These are phyloP conservation scores for Starmerella bombi DNA, from an alignment of 805 yeast species.

Conservation along the genomic window DNA sequence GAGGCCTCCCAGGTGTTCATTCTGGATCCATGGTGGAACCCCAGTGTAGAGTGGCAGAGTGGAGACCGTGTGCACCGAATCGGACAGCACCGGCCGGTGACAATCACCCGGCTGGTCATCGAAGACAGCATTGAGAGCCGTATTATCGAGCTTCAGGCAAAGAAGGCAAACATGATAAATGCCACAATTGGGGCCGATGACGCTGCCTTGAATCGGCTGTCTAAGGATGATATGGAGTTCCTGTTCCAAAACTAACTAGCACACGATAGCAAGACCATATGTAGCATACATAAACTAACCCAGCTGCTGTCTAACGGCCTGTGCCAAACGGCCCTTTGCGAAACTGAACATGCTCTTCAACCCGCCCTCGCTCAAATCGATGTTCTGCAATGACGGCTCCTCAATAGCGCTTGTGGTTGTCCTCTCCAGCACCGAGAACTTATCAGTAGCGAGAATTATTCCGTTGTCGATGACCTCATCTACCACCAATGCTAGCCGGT, in stretches of 20 bases:
- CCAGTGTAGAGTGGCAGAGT: slow-evolving; percentile 95
- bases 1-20: slow-evolving; percentile 95
- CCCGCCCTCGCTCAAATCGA: slow-evolving; percentile 33
- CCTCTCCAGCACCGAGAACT: slow-evolving; percentile 73
- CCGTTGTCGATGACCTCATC: slow-evolving; percentile 95
- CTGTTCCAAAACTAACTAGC: slow-evolving; percentile 57
- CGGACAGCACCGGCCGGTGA: slow-evolving; percentile 89
- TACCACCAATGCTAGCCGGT: slow-evolving; percentile 68
- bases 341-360: slow-evolving; percentile 74
- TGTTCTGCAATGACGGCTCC: slow-evolving; percentile 36
- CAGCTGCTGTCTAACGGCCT: slow-evolving; percentile 35
- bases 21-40: slow-evolving; percentile 99
- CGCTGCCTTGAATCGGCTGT: slow-evolving; percentile 72
- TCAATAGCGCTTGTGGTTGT: slow-evolving; percentile 76
- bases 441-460: slow-evolving; percentile 77
- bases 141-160: slow-evolving; percentile 89
- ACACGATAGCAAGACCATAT: background rate
- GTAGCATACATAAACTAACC: slow-evolving; percentile 1
- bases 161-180: slow-evolving; percentile 94
- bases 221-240: slow-evolving; percentile 91
- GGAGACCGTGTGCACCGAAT: slow-evolving; percentile 97
- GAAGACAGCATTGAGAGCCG: slow-evolving; percentile 95
- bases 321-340: slow-evolving; percentile 60
- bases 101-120: slow-evolving; percentile 81
- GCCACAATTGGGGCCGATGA: slow-evolving; percentile 93